Base-by-base conservation (phyloP, 768 basidiomycete genomes). In the Infundibulicybe gibba region DNA sequence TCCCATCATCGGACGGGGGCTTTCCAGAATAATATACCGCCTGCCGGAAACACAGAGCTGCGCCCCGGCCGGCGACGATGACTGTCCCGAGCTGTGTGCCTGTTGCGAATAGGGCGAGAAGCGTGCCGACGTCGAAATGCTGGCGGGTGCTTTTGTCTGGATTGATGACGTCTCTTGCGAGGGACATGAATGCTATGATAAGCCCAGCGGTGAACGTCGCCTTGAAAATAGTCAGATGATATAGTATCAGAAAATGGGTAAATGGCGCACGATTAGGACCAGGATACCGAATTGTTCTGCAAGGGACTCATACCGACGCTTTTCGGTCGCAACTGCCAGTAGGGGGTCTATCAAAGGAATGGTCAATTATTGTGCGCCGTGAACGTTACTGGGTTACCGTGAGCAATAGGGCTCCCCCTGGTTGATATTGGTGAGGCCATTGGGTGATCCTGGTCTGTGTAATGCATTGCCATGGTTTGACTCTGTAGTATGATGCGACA, bases 11-110 rank as follows among this genome's bases (percentile, higher is more conserved):
- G 4, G 14, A 6, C 10, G 30, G 13, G 8, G 16, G 14, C 8
- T 38, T 30, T 10, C 25, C 17, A 19, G 15, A 6, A 16, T 39
- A 52, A 15, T 50, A 33, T 9, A 44, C 44, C 12, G 53, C 15
- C 40, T 57, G 54, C 21, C 56, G 58, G 2, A 62, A 53, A 34
- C 59, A 49, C 8, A 52, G 33, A 5, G 51, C 45, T 17, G 42
- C 31, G 32, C 48, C 54, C 13, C 49, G 48, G n/a, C 51, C 48
- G 9, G 43, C 54, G 12, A 55, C 54, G 16, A 55, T n/a, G 25
- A 55, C 46, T 21, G 48, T 41, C 17, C 54, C 49, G 17, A 55
- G 40, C 17, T 52, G 54, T 20, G 47, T 31, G n/a, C 50, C 51
- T 3, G 35, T 48, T 2, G 48, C 37, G 20, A 44, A 19, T 41